Evolutionary conservation across 2,329 filamentous ascomycete species (phyloP), one percentile per base, ranked within the genome.

Genomic region (Dothiorella sarmentorum): DNA sequence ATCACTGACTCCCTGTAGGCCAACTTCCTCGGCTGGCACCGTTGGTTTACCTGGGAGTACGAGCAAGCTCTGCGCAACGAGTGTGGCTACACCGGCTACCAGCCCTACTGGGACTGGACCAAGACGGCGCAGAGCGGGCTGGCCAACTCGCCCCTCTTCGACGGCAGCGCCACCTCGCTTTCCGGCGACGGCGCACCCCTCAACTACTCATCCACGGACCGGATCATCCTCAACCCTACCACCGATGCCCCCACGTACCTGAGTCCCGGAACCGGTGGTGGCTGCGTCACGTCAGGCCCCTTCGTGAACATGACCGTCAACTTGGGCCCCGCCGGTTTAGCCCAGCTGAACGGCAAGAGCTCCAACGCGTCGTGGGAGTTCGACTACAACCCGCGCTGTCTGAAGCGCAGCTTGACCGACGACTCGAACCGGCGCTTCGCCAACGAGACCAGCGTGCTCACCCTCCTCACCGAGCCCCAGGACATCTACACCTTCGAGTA

Each of bases 221-320:
- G 6, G 10, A 68, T 61, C 4, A 51, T 43, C 45, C 11, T 59
- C 38, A 51, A 51, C 11, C 33, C 24, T 1, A 9, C 7, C 15
- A 38, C 29, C 13, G 45, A 37, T n/a, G 33, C 7, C 11, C 15
- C 53, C 1, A 66, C 77, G 58, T 69, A 64, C 33, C 66, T 80
- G 7, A 78, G 77, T 0, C 76, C 77, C 1, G 82, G 81, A n/a
- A 75, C 75, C 0, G 82, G 82, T 7, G 82, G 82, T 31, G 82
- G 82, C 1, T 85, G 82, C 65, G 72, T 85, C 3, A 73, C 67
- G 10, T 73, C 71, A 0, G 82, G 82, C 0, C 81, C 81, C 0
- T 82, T 84, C 69, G 76, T 72, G 62, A 72, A 82, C 64, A 71
- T 65, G 63, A 63, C 61, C 1, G 73, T 78, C 33, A 76, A 76